Conservation (phyloP, 2,329 filamentous ascomycete genomes). For the Diaporthe batatas region DNA sequence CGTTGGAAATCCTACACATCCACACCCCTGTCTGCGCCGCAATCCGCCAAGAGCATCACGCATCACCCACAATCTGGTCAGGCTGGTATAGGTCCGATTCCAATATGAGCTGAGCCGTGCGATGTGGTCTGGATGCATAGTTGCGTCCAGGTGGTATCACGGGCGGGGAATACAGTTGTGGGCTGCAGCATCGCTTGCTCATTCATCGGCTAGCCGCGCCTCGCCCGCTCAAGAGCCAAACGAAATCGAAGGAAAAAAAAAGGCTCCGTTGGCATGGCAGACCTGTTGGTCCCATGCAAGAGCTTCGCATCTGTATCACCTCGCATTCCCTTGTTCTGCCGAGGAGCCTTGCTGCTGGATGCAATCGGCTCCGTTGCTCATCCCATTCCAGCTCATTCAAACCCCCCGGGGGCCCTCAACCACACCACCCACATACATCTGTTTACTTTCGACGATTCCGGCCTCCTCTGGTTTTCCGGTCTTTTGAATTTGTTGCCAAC, state of each 20-base stretch:
- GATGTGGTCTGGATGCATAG: background rate
- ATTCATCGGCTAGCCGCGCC: constrained; percentile 16
- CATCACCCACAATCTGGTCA: background rate
- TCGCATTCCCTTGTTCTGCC: constrained; percentile 15
- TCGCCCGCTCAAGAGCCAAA: constrained; percentile 7
- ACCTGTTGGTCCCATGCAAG: constrained; percentile 25
- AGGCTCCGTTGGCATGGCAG: background rate
- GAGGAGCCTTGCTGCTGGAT: constrained; percentile 2
- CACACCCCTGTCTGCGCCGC: constrained; percentile 12
- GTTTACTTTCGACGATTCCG: background rate
- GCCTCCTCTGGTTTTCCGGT: background rate
- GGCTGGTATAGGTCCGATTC: background rate
- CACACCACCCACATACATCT: background rate
- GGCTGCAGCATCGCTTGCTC: background rate
- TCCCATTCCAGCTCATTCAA: background rate
- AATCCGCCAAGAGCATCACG: constrained; percentile 16
- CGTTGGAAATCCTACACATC: constrained; percentile 26
- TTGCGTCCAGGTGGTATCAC: background rate
- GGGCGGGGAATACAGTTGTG: background rate
- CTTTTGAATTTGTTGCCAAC: background rate
- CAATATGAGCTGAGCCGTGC: background rate
- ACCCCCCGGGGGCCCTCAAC: background rate
- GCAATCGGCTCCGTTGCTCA: constrained; percentile 11
- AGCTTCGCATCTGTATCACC: constrained; percentile 11
- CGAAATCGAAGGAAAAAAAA: background rate